Percentiles rank a stretch among this genome's conserved stretches.
phyloP scores from a whole-genome alignment of 805 yeast species.

The Kuraishia floccosa region DNA sequence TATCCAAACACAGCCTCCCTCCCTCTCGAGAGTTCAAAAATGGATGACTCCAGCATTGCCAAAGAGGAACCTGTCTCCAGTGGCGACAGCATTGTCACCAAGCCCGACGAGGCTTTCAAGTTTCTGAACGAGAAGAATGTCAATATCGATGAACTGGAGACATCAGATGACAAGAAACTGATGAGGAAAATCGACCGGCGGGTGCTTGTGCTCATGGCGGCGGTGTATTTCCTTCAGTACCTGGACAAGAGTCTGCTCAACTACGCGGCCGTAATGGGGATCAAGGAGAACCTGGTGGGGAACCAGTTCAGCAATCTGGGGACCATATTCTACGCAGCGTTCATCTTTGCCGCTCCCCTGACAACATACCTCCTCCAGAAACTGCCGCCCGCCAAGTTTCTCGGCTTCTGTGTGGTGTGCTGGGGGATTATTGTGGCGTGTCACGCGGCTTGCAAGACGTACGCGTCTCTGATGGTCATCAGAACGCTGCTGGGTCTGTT shows the following conservation, averaged over 20 bases:
- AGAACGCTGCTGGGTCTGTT: slow-evolving; percentile 42
- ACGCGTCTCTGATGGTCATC: slow-evolving; percentile 44
- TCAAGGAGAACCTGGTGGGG: slow-evolving; percentile 23
- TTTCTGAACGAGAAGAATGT: neutral
- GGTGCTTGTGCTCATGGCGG: slow-evolving; percentile 1
- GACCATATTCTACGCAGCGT: slow-evolving; percentile 29
- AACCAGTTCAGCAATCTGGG: slow-evolving; percentile 5
- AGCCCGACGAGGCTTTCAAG: slow-evolving; percentile 2
- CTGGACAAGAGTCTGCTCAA: slow-evolving; percentile 48
- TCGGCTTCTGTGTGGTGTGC: slow-evolving; percentile 30
- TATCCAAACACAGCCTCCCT: too few relatives aligned
- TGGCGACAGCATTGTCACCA: too few relatives aligned
- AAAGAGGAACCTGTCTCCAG: too few relatives aligned
- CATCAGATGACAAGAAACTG: neutral
- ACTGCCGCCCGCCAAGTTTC: slow-evolving; percentile 40
- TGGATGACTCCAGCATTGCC: too few relatives aligned
- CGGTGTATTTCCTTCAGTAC: slow-evolving; percentile 2
- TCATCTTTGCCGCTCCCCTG: slow-evolving; percentile 33
- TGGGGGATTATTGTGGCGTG: slow-evolving; percentile 45
- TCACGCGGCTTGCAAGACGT: slow-evolving; percentile 40
- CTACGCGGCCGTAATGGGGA: slow-evolving; percentile 58
- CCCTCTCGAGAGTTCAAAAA: too few relatives aligned
- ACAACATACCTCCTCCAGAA: slow-evolving; percentile 31
- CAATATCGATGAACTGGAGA: neutral
- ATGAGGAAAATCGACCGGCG: neutral